A percentile compares a stretch with the other conserved stretches of the same genome.
phyloP scores from a whole-genome alignment of 768 basidiomycete genomes.

The Tylopilus subfusipes region DNA sequence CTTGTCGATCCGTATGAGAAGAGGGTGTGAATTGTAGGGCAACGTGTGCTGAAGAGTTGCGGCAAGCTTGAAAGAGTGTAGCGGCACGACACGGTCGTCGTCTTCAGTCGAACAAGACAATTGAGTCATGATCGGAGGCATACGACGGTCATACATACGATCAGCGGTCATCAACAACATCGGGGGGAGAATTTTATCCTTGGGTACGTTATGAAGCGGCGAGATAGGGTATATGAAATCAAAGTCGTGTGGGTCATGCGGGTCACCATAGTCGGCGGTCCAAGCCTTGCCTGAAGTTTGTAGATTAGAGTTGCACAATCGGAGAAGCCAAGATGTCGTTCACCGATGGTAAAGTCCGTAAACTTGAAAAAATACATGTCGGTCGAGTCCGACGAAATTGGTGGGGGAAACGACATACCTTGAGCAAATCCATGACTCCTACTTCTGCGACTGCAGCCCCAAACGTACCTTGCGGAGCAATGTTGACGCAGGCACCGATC shows the following conservation, averaged over 20 bases:
- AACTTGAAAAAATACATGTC: constrained; percentile 42
- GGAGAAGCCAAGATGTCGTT: constrained; percentile 3
- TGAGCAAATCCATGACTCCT: constrained; percentile 76
- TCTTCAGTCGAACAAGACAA: constrained; percentile 38
- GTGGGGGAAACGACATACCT: constrained; percentile 39
- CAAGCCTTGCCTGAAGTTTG: constrained; percentile 57
- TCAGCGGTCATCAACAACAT: constrained; percentile 79
- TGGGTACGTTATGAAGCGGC: constrained; percentile 75
- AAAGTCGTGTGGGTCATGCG: constrained; percentile 72
- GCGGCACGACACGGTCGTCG: constrained; percentile 82
- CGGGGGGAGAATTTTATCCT: constrained; percentile 59
- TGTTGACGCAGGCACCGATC: constrained; percentile 81
- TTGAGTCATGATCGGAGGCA: constrained; percentile 1
- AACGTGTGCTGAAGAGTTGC: constrained; percentile 70
- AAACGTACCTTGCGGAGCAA: constrained; percentile 69
- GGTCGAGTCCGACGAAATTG: neutral
- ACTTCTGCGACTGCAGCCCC: constrained; percentile 82
- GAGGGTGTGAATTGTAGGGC: constrained; percentile 65
- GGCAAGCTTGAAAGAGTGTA: constrained; percentile 81
- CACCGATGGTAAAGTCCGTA: constrained; percentile 73
- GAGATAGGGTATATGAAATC: constrained; percentile 82
- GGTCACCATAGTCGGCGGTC: constrained; percentile 77
- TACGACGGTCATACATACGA: constrained; percentile 45
- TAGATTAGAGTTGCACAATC: constrained; percentile 7
- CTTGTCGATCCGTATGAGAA: constrained; percentile 74